A percentile compares a stretch with the other conserved stretches of the same genome.
Conservation (phyloP, 1,284 basidiomycete genomes). For the Ustilago loliicola region DNA sequence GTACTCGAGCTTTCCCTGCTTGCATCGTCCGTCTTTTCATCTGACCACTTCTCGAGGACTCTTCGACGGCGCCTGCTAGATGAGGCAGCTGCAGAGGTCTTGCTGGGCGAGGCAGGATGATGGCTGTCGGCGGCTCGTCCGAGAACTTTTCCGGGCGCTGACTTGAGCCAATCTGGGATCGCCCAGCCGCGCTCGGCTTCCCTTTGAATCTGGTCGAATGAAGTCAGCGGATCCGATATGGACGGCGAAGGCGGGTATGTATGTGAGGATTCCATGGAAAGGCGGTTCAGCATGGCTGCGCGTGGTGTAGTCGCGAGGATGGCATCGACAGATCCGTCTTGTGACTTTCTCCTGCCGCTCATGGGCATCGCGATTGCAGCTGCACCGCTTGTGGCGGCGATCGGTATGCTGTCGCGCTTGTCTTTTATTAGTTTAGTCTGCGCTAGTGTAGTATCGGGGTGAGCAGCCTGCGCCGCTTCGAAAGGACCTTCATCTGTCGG, state of each 20-base stretch:
- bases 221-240: constrained; percentile 26
- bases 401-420: not conserved
- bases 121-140: constrained; percentile 22
- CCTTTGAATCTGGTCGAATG: constrained; percentile 42
- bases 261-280: constrained; percentile 40
- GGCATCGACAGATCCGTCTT: constrained; percentile 22
- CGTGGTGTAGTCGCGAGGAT: constrained; percentile 40
- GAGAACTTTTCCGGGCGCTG: constrained; percentile 38
- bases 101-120: not conserved
- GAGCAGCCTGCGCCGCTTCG: not conserved
- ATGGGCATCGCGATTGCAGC: constrained; percentile 26
- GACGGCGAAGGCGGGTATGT: constrained; percentile 54
- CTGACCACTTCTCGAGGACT: constrained; percentile 49
- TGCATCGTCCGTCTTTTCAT: constrained; percentile 22
- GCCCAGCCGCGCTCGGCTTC: constrained; percentile 55
- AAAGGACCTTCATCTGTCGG: not conserved
- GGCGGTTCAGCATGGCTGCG: constrained; percentile 33
- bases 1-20: constrained; percentile 33
- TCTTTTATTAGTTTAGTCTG: not conserved
- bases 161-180: constrained; percentile 48
- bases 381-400: not conserved
- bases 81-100: not conserved
- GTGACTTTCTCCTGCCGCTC: constrained; percentile 20
- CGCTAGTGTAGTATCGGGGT: not conserved
- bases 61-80: constrained; percentile 22